Evolutionary conservation across 1,139 yeast species (phyloP), one percentile per base, ranked within the genome.

Genomic region (Candida smagusa): DNA sequence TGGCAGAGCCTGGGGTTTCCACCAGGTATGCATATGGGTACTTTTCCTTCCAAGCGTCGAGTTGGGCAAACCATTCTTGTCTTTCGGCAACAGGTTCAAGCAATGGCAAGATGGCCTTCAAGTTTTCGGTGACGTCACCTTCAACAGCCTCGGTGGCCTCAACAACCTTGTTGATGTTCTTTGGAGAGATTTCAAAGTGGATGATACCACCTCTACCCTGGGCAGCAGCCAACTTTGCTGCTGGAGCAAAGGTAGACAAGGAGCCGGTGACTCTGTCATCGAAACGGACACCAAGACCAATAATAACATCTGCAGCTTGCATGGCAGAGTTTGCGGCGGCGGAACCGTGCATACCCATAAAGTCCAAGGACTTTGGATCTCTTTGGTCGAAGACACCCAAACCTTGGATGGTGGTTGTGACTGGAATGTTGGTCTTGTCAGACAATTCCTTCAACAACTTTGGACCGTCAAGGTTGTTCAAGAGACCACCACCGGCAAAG

Each of bases 291-390:
- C 98, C 98, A 35, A 92, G 74, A 16, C 97, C 97, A 50, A 92
- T 70, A 57, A 92, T 87, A 54, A 92, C 71, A 65, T 92, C 98
- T 30, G 98, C 96, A 42, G 79, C 74, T 69, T 92, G 98, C 53
- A 92, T 84, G 33, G 97, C 95, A 53, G 86, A 63, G 72, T 92
- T 92, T 50, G 98, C 98, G 53, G 90, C 90, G 34, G 92, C 97
- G 45, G 82, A 77, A 48, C 98, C 98, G 65, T 92, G 98, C 98
- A 92, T 92, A 55, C 98, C 98, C 51, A 92, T 77, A 94, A 92
- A 87, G 63, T 90, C 96, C 49, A 92, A 69, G 23, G 97, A 82
- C 65, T 89, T 89, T 48, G 84, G 81, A 65, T 90, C 96, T 46
- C 77, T 79, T 69, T 92, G 97, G 64, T 92, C 96, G 56, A 84